These are phyloP conservation scores for Aristolochia fimbriata DNA, from an alignment of 164 flowering plant species.

Conservation along the genomic window DNA sequence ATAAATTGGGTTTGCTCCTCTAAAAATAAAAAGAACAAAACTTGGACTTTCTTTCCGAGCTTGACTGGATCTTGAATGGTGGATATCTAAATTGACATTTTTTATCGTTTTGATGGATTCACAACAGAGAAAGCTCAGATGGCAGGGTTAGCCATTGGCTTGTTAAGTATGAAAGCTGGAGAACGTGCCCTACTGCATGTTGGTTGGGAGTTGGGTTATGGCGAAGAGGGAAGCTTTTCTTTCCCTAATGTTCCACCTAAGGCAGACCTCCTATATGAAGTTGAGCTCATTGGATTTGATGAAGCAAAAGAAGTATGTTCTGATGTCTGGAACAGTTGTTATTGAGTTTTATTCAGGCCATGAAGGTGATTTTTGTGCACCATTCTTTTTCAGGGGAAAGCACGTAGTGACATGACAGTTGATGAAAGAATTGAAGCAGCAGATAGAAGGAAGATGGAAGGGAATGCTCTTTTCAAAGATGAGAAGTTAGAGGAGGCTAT, in stretches of 20 bases:
- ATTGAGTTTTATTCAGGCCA: neutral
- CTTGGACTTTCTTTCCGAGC: no score
- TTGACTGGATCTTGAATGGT: no score
- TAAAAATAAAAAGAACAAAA: no score
- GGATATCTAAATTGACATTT: neutral
- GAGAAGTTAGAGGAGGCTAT: conserved; percentile 94
- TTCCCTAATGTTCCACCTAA: conserved; percentile 97
- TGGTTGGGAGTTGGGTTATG: conserved; percentile 92
- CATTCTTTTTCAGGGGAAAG: conserved; percentile 53
- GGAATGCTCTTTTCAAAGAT: conserved; percentile 75
- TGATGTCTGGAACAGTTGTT: neutral
- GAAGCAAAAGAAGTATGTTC: conserved; percentile 82
- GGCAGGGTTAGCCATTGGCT: conserved; percentile 78
- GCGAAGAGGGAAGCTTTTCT: conserved; percentile 93
- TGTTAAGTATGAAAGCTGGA: conserved; percentile 81
- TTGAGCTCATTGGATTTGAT: conserved; percentile 95
- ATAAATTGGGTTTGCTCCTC: no score
- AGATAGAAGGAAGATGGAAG: conserved; percentile 86
- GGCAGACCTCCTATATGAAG: conserved; percentile 88
- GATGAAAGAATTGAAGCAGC: conserved; percentile 95
- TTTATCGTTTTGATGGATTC: conserved; percentile 1
- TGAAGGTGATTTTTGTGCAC: neutral
- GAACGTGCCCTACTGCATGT: conserved; percentile 82
- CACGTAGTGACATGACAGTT: conserved; percentile 90
- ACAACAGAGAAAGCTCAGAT: conserved; percentile 75